A percentile compares a stretch with the other conserved stretches of the same genome.
phyloP scores from a whole-genome alignment of 768 basidiomycete genomes.

The Hydnomerulius pinastri region DNA sequence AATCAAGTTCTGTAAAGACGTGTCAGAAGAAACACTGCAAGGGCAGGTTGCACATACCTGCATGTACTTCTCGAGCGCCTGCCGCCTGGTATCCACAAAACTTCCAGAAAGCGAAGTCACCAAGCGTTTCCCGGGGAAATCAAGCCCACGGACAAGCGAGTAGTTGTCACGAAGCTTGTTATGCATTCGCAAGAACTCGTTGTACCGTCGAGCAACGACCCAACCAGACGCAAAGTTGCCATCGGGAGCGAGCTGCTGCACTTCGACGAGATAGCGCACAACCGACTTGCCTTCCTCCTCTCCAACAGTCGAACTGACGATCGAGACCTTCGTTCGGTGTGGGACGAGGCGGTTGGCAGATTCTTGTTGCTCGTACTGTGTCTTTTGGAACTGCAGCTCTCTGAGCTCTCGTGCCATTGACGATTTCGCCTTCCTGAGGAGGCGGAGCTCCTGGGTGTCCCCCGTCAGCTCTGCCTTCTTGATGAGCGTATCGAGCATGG shows the following conservation, averaged over 20 bases:
- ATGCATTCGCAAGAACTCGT: constrained; percentile 92
- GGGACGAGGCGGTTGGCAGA: constrained; percentile 85
- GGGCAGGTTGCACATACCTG: constrained; percentile 55
- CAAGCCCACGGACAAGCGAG: constrained; percentile 63
- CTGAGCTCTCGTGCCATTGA: constrained; percentile 82
- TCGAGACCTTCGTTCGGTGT: constrained; percentile 79
- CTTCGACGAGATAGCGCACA: constrained; percentile 88
- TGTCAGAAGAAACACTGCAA: constrained; percentile 2
- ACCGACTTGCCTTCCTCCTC: constrained; percentile 90
- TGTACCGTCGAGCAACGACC: constrained; percentile 92
- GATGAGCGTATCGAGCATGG: constrained; percentile 83
- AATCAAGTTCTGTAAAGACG: constrained; percentile 59
- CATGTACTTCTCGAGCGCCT: constrained; percentile 84
- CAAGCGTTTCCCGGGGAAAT: constrained; percentile 93
- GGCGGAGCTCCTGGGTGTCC: constrained; percentile 79
- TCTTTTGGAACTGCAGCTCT: constrained; percentile 85
- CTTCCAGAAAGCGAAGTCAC: constrained; percentile 85
- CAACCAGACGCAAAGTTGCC: constrained; percentile 83
- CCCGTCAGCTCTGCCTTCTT: constrained; percentile 95
- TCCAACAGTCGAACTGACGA: constrained; percentile 79
- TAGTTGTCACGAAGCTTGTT: constrained; percentile 81
- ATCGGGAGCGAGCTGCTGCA: constrained; percentile 83
- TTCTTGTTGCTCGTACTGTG: constrained; percentile 93
- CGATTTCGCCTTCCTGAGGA: constrained; percentile 80
- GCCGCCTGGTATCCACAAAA: constrained; percentile 81